phyloP scores from a whole-genome alignment of 257 asterid genomes.

The Capsicum baccatum region DNA sequence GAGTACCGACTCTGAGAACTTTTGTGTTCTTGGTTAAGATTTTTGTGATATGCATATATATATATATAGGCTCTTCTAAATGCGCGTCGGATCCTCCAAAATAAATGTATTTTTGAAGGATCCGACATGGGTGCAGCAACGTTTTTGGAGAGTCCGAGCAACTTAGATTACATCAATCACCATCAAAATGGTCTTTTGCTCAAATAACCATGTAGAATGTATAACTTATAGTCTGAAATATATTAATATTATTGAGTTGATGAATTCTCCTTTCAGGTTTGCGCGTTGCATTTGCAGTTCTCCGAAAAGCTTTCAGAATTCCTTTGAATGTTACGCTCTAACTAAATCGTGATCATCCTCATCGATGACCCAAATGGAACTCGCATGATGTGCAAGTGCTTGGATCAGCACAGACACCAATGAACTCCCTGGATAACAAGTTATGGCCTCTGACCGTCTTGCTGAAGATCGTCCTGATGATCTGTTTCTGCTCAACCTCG shows the following conservation, averaged over 20 bases:
- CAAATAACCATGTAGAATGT: too few species aligned
- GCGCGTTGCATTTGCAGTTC: conserved; percentile 30
- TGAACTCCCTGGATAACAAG: conserved; percentile 70
- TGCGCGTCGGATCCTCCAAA: too few species aligned
- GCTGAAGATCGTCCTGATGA: conserved; percentile 42
- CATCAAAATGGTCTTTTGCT: too few species aligned
- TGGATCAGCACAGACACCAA: conserved; percentile 81
- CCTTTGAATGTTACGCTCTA: conserved; percentile 72
- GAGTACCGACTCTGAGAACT: too few species aligned
- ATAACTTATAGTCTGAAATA: too few species aligned
- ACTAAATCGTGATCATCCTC: conserved; percentile 58
- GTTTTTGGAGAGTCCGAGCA: too few species aligned
- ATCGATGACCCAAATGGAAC: conserved; percentile 78
- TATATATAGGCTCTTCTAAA: too few species aligned
- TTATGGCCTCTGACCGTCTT: conserved; percentile 71
- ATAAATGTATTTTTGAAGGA: too few species aligned
- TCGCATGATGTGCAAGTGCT: conserved; percentile 73
- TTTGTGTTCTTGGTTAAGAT: too few species aligned
- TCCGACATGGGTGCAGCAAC: too few species aligned
- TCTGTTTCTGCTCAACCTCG: conserved; percentile 33
- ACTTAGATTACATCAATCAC: too few species aligned
- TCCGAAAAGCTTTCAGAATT: conserved; percentile 61
- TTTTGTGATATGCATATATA: too few species aligned
- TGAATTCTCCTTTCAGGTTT: conserved; percentile 34
- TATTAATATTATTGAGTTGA: conserved; percentile 20